Percentiles rank a stretch among this genome's conserved stretches.
Evolutionary conservation across 2,329 filamentous ascomycete species (phyloP).

Genomic region (Stemphylium beticola): DNA sequence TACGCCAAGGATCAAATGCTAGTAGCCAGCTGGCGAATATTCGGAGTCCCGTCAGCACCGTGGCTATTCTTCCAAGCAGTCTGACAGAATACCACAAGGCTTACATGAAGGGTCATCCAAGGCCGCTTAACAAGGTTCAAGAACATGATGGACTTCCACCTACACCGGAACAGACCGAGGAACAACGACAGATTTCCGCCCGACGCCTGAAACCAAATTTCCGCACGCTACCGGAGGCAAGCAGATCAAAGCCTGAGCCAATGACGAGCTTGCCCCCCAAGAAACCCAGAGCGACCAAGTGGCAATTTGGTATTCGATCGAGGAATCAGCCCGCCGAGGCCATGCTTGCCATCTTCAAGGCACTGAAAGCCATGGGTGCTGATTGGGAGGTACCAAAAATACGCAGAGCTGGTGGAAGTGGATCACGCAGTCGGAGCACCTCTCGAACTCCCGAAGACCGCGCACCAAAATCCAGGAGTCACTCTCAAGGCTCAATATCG

Average conservation of each 20-base stretch:
- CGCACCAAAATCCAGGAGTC: conserved; percentile 43
- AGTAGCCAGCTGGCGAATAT: conserved; percentile 47
- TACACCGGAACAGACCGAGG: conserved; percentile 49
- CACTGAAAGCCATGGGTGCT: conserved; percentile 83
- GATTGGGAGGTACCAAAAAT: conserved; percentile 73
- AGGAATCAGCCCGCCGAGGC: conserved; percentile 94
- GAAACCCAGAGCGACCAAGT: conserved; percentile 82
- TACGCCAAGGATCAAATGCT: conserved; percentile 54
- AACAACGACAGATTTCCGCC: conserved; percentile 79
- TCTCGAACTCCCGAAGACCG: conserved; percentile 33
- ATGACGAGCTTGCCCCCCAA: conserved; percentile 66
- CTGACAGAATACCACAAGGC: conserved; percentile 89
- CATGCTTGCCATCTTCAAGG: conserved; percentile 93
- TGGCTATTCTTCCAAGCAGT: conserved; percentile 90
- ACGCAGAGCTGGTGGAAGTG: conserved; percentile 48
- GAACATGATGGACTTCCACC: conserved; percentile 49
- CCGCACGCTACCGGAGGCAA: conserved; percentile 68
- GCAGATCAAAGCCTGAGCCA: conserved; percentile 58
- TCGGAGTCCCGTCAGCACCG: conserved; percentile 69
- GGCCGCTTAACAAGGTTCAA: conserved; percentile 31
- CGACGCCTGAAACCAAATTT: conserved; percentile 86
- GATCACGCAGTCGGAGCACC: conserved; percentile 40
- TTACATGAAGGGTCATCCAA: conserved; percentile 74
- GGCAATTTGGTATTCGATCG: conserved; percentile 97
- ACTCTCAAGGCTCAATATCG: conserved; percentile 41